Evolutionary conservation across 2,329 filamentous ascomycete species (phyloP).

Genomic region (Calonectria crousiana): DNA sequence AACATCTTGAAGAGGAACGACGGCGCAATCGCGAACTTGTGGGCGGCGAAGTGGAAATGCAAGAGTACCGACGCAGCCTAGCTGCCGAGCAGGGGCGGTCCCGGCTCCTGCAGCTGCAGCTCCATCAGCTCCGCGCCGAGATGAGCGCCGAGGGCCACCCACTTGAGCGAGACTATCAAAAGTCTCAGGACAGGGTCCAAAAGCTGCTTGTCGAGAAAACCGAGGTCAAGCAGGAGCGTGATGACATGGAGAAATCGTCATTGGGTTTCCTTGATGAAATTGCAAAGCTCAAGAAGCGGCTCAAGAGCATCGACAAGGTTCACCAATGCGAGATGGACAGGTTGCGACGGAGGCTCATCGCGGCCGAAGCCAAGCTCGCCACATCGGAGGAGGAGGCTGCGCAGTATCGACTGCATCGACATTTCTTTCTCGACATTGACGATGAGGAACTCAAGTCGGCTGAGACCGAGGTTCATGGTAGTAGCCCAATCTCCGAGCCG

Average conservation of each 20-base stretch:
- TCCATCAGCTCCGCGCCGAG: constrained; percentile 2
- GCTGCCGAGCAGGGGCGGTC: not conserved
- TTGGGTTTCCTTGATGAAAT: not conserved
- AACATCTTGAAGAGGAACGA: not conserved
- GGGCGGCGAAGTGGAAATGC: not conserved
- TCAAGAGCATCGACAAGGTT: constrained; percentile 4
- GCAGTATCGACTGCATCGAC: not conserved
- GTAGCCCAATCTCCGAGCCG: not conserved
- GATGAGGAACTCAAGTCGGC: not conserved
- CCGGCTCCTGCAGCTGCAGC: not conserved
- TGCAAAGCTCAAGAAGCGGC: not conserved
- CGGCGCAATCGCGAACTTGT: not conserved
- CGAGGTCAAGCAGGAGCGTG: not conserved
- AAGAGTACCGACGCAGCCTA: not conserved
- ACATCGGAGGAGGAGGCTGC: not conserved
- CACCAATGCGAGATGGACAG: not conserved
- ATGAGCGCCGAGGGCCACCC: not conserved
- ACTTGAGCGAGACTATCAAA: not conserved
- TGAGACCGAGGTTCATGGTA: not conserved
- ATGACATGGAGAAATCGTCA: not conserved
- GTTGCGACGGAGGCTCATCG: not conserved
- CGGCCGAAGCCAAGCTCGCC: not conserved
- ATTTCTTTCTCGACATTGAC: not conserved
- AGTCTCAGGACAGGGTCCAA: not conserved
- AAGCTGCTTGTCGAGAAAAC: not conserved